These are phyloP conservation scores for Alternaria triticimaculans DNA, from an alignment of 2,329 filamentous ascomycete species.

Conservation along the genomic window DNA sequence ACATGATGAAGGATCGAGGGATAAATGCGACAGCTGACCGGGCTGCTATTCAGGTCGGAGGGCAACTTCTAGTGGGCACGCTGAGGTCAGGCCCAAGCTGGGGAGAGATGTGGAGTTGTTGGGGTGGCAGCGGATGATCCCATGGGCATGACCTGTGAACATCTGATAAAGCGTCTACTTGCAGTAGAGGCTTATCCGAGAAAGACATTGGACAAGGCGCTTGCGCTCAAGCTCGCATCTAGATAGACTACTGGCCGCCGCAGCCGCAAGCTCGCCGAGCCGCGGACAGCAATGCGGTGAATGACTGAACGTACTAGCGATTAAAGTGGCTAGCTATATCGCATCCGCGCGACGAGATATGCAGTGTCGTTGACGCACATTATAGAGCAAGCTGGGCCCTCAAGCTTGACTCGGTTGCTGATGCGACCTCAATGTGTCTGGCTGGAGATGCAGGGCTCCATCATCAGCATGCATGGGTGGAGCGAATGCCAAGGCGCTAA, in stretches of 20 bases:
- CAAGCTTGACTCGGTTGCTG: conserved; percentile 3
- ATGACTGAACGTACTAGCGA: not conserved
- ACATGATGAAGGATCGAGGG: conserved; percentile 6
- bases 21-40: conserved; percentile 6
- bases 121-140: conserved; percentile 12
- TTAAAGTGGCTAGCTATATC: not conserved
- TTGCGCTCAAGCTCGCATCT: not conserved
- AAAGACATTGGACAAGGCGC: not conserved
- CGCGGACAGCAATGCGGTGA: not conserved
- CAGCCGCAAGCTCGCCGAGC: conserved; percentile 5
- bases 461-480: conserved; percentile 1
- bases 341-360: not conserved
- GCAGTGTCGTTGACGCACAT: not conserved
- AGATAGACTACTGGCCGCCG: conserved; percentile 8
- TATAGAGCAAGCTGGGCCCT: not conserved
- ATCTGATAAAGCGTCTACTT: conserved; percentile 21
- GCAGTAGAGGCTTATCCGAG: conserved; percentile 1
- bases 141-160: conserved; percentile 23
- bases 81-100: conserved; percentile 3
- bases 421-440: not conserved
- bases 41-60: not conserved
- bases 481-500: conserved; percentile 7
- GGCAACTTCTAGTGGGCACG: not conserved
- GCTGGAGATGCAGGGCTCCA: conserved; percentile 2
- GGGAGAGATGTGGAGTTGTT: conserved; percentile 16